A percentile compares a stretch with the other conserved stretches of the same genome.
phyloP scores from a whole-genome alignment of 768 basidiomycete species.

The Kwoniella mangroviensis region DNA sequence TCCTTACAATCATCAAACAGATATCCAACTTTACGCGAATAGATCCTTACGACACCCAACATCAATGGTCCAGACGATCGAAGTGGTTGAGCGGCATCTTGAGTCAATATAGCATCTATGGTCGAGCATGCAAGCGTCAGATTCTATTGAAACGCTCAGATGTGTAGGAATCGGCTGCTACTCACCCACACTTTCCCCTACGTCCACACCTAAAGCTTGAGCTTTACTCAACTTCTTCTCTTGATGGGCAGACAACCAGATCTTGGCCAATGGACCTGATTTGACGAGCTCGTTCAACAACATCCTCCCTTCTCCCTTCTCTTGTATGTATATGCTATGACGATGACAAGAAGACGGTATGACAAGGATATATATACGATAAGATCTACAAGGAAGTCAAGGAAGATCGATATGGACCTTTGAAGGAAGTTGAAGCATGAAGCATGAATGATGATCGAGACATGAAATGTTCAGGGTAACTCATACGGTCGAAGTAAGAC shows the following conservation, averaged over 20 bases:
- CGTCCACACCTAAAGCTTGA: constrained; percentile 91
- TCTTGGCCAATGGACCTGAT: constrained; percentile 89
- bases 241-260: constrained; percentile 99
- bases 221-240: constrained; percentile 96
- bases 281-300: constrained; percentile 90
- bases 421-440: background rate
- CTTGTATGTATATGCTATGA: background rate
- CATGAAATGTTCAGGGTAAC: constrained; percentile 24
- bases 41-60: constrained; percentile 95
- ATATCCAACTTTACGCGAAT: constrained; percentile 97
- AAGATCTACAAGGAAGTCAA: constrained; percentile 5
- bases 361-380: background rate
- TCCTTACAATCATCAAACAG: constrained; percentile 97
- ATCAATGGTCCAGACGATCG: constrained; percentile 95
- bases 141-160: too few relatives aligned
- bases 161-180: too few relatives aligned
- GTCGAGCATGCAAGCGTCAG: constrained; percentile 4
- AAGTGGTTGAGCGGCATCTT: constrained; percentile 90
- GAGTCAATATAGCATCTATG: constrained; percentile 86
- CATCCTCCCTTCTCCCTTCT: constrained; percentile 58
- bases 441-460: constrained; percentile 1
- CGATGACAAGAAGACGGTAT: background rate
- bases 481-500: constrained; percentile 6
- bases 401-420: background rate
- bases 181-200: constrained; percentile 85